Percentiles rank a stretch among this genome's conserved stretches.
Evolutionary conservation across 2,329 filamentous ascomycete species (phyloP).

Genomic region (Exophiala mesophila): DNA sequence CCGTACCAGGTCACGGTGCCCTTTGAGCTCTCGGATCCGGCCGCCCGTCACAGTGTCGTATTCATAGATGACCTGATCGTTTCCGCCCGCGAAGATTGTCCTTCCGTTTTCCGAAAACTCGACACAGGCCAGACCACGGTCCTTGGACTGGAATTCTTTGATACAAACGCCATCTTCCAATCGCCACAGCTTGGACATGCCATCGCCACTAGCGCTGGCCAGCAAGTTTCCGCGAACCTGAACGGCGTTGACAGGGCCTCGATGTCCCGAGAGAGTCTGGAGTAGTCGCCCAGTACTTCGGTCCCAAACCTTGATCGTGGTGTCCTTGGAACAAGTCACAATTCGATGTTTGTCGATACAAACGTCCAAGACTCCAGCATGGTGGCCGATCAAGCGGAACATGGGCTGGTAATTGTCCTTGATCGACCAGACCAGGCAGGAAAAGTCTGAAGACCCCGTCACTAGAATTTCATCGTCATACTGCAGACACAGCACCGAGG

Average conservation of each 20-base stretch:
- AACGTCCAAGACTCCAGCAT: slow-evolving; percentile 85
- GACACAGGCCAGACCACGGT: slow-evolving; percentile 88
- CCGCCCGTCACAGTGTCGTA: slow-evolving; percentile 91
- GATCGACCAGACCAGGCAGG: slow-evolving; percentile 87
- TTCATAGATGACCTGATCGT: slow-evolving; percentile 91
- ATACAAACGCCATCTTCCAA: slow-evolving; percentile 82
- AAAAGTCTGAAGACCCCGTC: slow-evolving; percentile 87
- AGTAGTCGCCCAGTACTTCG: slow-evolving; percentile 70
- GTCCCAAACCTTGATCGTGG: slow-evolving; percentile 91
- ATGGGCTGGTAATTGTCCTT: slow-evolving; percentile 73
- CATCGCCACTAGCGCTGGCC: slow-evolving; percentile 90
- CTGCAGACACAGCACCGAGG: slow-evolving; percentile 89
- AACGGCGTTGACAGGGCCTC: slow-evolving; percentile 91
- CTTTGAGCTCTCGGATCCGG: slow-evolving; percentile 72
- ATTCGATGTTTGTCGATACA: slow-evolving; percentile 90
- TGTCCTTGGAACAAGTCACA: slow-evolving; percentile 94
- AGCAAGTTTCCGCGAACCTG: slow-evolving; percentile 90
- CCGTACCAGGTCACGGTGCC: slow-evolving; percentile 80
- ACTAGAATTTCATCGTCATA: slow-evolving; percentile 91
- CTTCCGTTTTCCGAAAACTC: slow-evolving; percentile 95
- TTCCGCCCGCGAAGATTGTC: slow-evolving; percentile 88
- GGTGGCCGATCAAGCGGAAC: slow-evolving; percentile 70
- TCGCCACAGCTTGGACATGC: slow-evolving; percentile 92
- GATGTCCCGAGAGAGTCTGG: slow-evolving; percentile 76
- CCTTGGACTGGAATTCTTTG: slow-evolving; percentile 84